Evolutionary conservation across 257 asterid species (phyloP).

Genomic region (Fraxinus anomala): DNA sequence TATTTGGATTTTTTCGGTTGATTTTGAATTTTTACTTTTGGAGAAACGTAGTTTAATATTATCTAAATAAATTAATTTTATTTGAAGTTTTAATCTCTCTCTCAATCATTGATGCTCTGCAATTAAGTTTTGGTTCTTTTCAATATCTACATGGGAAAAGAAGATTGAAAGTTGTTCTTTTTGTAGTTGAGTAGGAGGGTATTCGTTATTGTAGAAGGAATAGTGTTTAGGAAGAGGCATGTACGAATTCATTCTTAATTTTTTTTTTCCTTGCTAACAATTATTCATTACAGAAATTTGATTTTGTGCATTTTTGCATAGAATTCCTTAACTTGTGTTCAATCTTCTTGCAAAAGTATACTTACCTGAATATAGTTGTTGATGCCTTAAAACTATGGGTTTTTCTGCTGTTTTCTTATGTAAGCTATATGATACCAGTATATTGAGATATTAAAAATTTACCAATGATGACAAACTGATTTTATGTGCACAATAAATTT

Average conservation of each 20-base stretch:
- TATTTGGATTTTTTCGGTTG: background rate
- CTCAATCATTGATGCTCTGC: background rate
- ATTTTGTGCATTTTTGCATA: background rate
- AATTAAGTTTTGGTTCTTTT: background rate
- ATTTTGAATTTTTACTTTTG: background rate
- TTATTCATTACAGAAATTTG: background rate
- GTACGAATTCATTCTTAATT: background rate
- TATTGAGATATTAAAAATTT: background rate
- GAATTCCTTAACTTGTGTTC: background rate
- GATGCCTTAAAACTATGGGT: background rate
- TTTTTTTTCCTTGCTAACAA: background rate
- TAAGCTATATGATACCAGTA: background rate
- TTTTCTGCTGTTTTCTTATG: background rate
- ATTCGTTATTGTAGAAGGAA: background rate
- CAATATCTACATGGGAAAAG: background rate
- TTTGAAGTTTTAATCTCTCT: background rate
- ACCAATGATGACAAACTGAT: background rate
- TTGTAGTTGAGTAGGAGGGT: background rate
- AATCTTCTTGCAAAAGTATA: background rate
- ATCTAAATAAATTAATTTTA: background rate
- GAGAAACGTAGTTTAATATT: background rate
- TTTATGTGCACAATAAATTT: background rate
- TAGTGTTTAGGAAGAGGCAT: background rate
- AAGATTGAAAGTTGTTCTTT: background rate
- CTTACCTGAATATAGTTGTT: background rate